Base-by-base conservation (phyloP, 2,329 filamentous ascomycete species). In the Chaetomium sp. region DNA sequence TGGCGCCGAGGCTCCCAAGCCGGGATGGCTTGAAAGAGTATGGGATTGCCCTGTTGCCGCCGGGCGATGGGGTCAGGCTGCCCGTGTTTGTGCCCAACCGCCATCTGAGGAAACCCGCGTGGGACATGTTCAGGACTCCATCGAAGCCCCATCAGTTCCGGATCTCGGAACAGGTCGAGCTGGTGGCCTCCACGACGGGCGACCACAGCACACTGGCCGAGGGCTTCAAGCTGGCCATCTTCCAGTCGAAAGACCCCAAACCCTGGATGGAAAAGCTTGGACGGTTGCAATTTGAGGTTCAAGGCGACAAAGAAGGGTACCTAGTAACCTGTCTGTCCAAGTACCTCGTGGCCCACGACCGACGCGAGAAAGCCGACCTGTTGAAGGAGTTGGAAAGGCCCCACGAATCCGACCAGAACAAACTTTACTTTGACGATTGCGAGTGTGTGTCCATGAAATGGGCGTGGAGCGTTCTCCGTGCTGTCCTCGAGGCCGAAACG, bases 241-340 rank as follows among this genome's bases (percentile, higher is more conserved):
- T 60, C 5, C 55, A 60, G n/a, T 55, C 57, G 1, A 35, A 50
- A 2, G 43, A 58, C 9, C 60, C 62, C 1, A 52, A 27, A 44
- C 35, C 5, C 5, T 47, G n/a, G 32, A 57, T 64, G 46, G 38
- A 52, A 9, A 42, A 40, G 8, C 55, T 64, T 2, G 51, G 45
- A 5, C 37, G 11, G 5, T 43, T 62, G 3, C 62, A 64, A 38
- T 33, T 56, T 1, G 53, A 60, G 6, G 41, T 19, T 1, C 62
- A 61, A 49, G 57, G 55, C 9, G 62, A 64, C 43, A 60, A n/a
- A 12, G 56, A 60, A 34, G 59, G 60, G 5, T 61, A 54, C 41
- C 37, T 62, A 2, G 35, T 48, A 4, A 64, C 62, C 1, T 59
- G 54, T 41, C 27, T 63, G 4, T 62, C 60, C 3, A 60, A 40